phyloP scores from a whole-genome alignment of 306 rosid genomes.

The Gillenia trifoliata region DNA sequence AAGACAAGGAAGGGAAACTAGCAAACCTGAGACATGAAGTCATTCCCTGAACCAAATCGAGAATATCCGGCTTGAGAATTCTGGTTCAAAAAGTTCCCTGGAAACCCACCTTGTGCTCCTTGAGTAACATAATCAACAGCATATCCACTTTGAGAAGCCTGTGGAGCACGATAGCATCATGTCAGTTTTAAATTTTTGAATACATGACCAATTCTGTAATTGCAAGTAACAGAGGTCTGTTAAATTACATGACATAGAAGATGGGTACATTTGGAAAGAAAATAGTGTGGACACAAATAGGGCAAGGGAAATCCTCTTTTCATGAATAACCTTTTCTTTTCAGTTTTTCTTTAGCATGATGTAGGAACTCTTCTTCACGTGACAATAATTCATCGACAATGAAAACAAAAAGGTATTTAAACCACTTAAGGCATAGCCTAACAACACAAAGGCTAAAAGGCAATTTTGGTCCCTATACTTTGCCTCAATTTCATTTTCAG shows the following conservation, averaged over 20 bases:
- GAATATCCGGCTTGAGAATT: slow-evolving; percentile 92
- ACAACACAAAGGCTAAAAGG: neutral
- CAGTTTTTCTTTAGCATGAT: neutral
- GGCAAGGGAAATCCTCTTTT: neutral
- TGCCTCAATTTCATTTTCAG: neutral
- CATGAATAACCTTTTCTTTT: neutral
- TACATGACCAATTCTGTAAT: neutral
- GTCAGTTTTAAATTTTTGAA: neutral
- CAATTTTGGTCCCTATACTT: neutral
- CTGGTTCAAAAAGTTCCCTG: slow-evolving; percentile 89
- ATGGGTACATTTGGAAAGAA: neutral
- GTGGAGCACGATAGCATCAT: slow-evolving; percentile 4
- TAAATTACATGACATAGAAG: neutral
- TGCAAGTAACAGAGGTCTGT: neutral
- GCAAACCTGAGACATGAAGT: slow-evolving; percentile 95
- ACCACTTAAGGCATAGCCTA: neutral
- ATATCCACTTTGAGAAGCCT: slow-evolving; percentile 98
- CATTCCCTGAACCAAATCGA: slow-evolving; percentile 93
- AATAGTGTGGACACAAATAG: neutral
- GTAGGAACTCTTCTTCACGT: neutral
- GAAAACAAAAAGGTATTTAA: neutral
- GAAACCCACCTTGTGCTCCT: slow-evolving; percentile 95
- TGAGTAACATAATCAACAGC: slow-evolving; percentile 88
- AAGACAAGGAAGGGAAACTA: neutral
- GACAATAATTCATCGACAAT: neutral